phyloP scores from a whole-genome alignment of 2,329 filamentous ascomycete genomes.

The Polytolypa hystricis region DNA sequence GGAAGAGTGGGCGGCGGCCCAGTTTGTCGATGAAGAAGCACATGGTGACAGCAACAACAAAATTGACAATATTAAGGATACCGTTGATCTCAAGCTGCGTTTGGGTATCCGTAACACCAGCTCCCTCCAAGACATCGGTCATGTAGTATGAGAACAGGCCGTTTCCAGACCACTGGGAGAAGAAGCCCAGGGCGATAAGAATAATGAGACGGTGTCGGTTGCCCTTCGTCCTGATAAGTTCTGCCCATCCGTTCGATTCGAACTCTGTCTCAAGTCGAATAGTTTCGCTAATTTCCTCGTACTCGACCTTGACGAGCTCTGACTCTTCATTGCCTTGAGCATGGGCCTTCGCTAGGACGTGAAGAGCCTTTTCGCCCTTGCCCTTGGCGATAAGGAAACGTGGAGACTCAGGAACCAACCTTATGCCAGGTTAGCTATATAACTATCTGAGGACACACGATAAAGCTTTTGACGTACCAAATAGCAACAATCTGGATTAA shows the following conservation, averaged over 20 bases:
- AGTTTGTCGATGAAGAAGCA: conserved; percentile 32
- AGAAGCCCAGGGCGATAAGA: conserved; percentile 43
- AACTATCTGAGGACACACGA: background rate
- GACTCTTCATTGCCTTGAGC: conserved; percentile 30
- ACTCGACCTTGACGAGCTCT: conserved; percentile 16
- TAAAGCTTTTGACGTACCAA: conserved; percentile 23
- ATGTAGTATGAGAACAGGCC: conserved; percentile 32
- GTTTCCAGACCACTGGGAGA: conserved; percentile 49
- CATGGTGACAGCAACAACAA: conserved; percentile 25
- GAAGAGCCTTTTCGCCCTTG: conserved; percentile 18
- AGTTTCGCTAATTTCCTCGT: conserved; percentile 33
- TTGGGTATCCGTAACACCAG: conserved; percentile 27
- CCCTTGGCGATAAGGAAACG: conserved; percentile 35
- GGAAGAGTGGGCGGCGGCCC: conserved; percentile 35
- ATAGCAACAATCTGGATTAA: conserved; percentile 43
- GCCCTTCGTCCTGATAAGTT: conserved; percentile 36
- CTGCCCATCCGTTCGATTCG: conserved; percentile 35
- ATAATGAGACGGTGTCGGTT: conserved; percentile 47
- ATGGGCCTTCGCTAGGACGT: conserved; percentile 27
- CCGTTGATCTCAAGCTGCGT: conserved; percentile 34
- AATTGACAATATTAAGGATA: conserved; percentile 30
- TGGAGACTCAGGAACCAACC: conserved; percentile 54
- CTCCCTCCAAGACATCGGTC: conserved; percentile 24
- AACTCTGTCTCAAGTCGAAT: conserved; percentile 36
- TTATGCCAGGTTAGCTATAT: background rate